Evolutionary conservation across 2,329 filamentous ascomycete species (phyloP).

Genomic region (Colletotrichum sp.): DNA sequence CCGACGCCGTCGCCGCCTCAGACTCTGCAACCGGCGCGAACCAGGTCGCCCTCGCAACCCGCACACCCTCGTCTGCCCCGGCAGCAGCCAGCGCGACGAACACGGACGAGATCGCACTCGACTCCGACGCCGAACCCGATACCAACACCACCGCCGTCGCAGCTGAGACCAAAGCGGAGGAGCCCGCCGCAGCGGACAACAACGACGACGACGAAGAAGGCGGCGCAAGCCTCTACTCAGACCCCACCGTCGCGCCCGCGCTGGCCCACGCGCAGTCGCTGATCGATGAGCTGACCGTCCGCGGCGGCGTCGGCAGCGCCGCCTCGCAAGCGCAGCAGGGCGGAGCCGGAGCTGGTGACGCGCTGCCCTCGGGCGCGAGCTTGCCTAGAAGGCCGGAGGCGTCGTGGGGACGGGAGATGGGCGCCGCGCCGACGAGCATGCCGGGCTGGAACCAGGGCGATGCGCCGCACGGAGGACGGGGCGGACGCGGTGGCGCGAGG

Average conservation of each 20-base stretch:
- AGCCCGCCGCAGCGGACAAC: neutral
- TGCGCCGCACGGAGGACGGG: neutral
- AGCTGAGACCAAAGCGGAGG: neutral
- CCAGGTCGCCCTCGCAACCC: slow-evolving; percentile 40
- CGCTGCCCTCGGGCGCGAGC: neutral
- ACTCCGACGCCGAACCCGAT: slow-evolving; percentile 40
- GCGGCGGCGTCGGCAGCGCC: neutral
- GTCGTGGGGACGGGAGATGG: slow-evolving; percentile 15
- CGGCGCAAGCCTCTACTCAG: neutral
- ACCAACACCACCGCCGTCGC: neutral
- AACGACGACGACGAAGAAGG: slow-evolving; percentile 8
- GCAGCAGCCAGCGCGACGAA: slow-evolving; percentile 31
- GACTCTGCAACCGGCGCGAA: slow-evolving; percentile 36
- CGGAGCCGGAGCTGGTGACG: neutral
- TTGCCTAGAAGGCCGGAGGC: slow-evolving; percentile 13
- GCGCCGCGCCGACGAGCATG: neutral
- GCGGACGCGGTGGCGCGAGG: neutral
- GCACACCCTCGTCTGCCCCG: slow-evolving; percentile 16
- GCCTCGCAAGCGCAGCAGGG: neutral
- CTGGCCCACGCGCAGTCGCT: slow-evolving; percentile 17
- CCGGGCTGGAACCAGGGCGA: neutral
- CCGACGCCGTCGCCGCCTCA: slow-evolving; percentile 53
- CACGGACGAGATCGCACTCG: slow-evolving; percentile 51
- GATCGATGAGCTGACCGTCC: slow-evolving; percentile 14
- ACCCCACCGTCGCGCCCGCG: slow-evolving; percentile 11